These are phyloP conservation scores for Cystofilobasidium bisporidii DNA, from an alignment of 768 basidiomycete genomes.

Conservation along the genomic window DNA sequence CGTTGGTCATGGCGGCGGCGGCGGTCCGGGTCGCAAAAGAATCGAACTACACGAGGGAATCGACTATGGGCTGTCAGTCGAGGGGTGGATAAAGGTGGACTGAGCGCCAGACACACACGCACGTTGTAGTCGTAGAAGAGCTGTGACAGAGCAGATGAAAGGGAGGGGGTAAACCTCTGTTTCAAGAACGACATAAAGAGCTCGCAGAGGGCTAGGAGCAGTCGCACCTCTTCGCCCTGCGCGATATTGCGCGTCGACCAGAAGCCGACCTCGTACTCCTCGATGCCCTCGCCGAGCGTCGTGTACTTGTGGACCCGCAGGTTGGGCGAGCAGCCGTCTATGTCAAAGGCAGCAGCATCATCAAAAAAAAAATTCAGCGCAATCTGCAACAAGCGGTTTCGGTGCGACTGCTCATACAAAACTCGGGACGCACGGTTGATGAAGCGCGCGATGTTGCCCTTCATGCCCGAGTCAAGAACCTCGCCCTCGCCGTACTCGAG, in stretches of 20 bases:
- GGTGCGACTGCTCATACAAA: too few species aligned
- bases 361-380: too few species aligned
- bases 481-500: slow-evolving; percentile 42
- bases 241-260: slow-evolving; percentile 40
- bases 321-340: slow-evolving; percentile 38
- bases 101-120: slow-evolving; percentile 21
- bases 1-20: slow-evolving; percentile 1
- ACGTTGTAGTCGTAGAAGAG: slow-evolving; percentile 42
- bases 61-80: background rate
- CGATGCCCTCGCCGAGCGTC: slow-evolving; percentile 37
- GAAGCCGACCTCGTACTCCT: slow-evolving; percentile 43
- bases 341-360: background rate
- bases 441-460: slow-evolving; percentile 42
- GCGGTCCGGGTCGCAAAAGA: slow-evolving; percentile 21
- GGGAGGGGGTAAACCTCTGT: too few species aligned
- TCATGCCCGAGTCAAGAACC: slow-evolving; percentile 42
- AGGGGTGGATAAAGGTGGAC: background rate
- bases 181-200: too few species aligned
- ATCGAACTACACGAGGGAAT: slow-evolving; percentile 16
- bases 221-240: slow-evolving; percentile 39
- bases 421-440: slow-evolving; percentile 40
- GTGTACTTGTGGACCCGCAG: slow-evolving; percentile 40
- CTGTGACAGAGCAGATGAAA: slow-evolving; percentile 23
- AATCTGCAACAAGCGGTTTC: too few species aligned
- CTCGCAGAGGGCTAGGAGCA: too few species aligned